Conservation (phyloP, 768 basidiomycete genomes). For the Phlegmacium glaucopus region DNA sequence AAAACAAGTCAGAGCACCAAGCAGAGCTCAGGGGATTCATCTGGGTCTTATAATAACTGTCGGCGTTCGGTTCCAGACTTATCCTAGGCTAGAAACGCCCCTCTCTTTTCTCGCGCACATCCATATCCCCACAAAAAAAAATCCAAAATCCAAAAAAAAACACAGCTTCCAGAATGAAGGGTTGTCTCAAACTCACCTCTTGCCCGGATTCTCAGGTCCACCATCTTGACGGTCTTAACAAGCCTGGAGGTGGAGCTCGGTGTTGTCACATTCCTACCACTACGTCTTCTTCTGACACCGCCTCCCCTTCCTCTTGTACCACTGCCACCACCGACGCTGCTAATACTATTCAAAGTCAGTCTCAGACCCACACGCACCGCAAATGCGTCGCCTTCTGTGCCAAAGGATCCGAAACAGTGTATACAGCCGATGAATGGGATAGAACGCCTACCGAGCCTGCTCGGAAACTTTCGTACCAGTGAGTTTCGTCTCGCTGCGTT, state of each 20-base stretch:
- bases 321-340: constrained; percentile 2
- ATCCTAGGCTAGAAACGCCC: too few relatives aligned
- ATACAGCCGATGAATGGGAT: constrained; percentile 76
- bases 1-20: too few relatives aligned
- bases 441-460: constrained; percentile 68
- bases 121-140: too few relatives aligned
- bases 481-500: constrained; percentile 27
- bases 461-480: constrained; percentile 63
- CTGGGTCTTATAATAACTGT: too few relatives aligned
- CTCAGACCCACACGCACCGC: not conserved
- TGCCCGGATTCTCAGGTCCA: constrained; percentile 12
- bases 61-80: too few relatives aligned
- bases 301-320: constrained; percentile 1
- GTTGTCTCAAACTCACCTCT: constrained; percentile 32
- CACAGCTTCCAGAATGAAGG: constrained; percentile 26
- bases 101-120: too few relatives aligned
- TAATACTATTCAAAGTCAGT: constrained; percentile 1
- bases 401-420: constrained; percentile 53
- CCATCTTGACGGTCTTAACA: constrained; percentile 1
- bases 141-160: too few relatives aligned
- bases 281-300: not conserved
- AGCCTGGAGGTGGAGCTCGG: not conserved
- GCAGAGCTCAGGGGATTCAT: too few relatives aligned
- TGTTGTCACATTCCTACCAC: not conserved
- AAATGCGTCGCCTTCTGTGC: constrained; percentile 62